Base-by-base conservation (phyloP, 2,329 filamentous ascomycete genomes). In the Clonostachys solani region DNA sequence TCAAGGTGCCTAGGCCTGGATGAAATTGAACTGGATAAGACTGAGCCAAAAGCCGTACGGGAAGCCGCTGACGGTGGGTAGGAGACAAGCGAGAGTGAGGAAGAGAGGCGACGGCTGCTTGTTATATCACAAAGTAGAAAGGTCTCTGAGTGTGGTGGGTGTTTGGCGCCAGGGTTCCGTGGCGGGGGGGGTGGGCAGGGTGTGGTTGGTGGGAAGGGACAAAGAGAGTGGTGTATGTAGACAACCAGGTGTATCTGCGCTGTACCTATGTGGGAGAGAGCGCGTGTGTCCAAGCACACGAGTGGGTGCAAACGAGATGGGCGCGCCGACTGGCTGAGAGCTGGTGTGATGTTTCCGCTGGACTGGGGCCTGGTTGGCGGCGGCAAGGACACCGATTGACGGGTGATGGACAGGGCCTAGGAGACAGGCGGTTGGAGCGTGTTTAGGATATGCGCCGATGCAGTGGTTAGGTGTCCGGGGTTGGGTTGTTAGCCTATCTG, bases 131-230 rank as follows among this genome's bases (percentile, higher is more conserved):
- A 17, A 23, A 29, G 23, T 10, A 29, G 23, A 29, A 29, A 29
- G 23, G 23, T 42, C 23, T 29, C 23, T 29, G 23, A 29, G 23
- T 29, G 23, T 29, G 23, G 36, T 16, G 35, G 33, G 47, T 45
- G 43, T 49, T 49, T 49, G 47, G 47, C 47, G 47, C 47, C 47
- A 40, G 29, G 40, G 43, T 46, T 40, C 47, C 43, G 43, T 42
- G 45, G 45, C 37, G 47, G 47, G 41, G 41, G 37, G 43, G 23
- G 23, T 29, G 23, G 23, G 23, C 23, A 29, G 23, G 9, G 23
- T 29, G 23, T 29, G 23, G 23, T 29, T 29, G 23, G 23, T 29
- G 23, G 23, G 43, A 19, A 41, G 43, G 40, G 46, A 42, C 40
- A 37, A 36, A 19, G 40, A 18, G 33, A 33, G 45, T 47, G 45